Evolutionary conservation across 1,139 yeast genomes (phyloP).

Genomic region (Meyerozyma carpophila): DNA sequence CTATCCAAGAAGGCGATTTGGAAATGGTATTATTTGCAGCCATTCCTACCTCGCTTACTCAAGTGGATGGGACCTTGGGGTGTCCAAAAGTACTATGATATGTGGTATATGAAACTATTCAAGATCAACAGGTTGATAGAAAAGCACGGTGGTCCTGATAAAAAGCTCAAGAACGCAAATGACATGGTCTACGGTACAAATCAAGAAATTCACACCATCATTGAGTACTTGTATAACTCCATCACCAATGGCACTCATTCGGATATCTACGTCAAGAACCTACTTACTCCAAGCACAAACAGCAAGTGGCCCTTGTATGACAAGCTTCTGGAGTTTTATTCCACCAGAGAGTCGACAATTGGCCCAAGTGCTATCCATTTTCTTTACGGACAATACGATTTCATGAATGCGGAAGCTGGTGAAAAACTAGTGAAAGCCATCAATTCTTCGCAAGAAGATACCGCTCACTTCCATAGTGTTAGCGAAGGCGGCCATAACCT

Average conservation of each 20-base stretch:
- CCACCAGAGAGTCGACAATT: slow-evolving; percentile 3
- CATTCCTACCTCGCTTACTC: slow-evolving; percentile 40
- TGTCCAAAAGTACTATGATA: slow-evolving; percentile 33
- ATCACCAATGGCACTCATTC: slow-evolving; percentile 59
- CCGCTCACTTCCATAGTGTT: slow-evolving; percentile 24
- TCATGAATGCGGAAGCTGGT: slow-evolving; percentile 83
- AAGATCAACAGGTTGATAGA: slow-evolving; percentile 39
- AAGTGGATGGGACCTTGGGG: slow-evolving; percentile 50
- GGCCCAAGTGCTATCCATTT: slow-evolving; percentile 46
- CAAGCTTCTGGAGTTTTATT: slow-evolving; percentile 36
- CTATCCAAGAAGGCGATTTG: slow-evolving; percentile 23
- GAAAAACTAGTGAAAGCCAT: slow-evolving; percentile 39
- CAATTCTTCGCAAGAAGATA: slow-evolving; percentile 14
- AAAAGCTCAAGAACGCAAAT: slow-evolving; percentile 18
- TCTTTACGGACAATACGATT: slow-evolving; percentile 78
- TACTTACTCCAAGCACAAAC: slow-evolving; percentile 71
- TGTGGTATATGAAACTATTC: slow-evolving; percentile 42
- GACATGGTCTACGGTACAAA: slow-evolving; percentile 38
- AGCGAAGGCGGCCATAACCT: slow-evolving; percentile 44
- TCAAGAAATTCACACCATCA: slow-evolving; percentile 39
- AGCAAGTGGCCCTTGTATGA: slow-evolving; percentile 74
- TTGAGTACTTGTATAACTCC: slow-evolving; percentile 56
- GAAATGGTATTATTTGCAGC: slow-evolving; percentile 37
- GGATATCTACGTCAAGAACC: slow-evolving; percentile 58
- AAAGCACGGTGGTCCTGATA: slow-evolving; percentile 28